Evolutionary conservation across 495 filamentous ascomycete species (phyloP).

Genomic region (Penicillium antarcticum): DNA sequence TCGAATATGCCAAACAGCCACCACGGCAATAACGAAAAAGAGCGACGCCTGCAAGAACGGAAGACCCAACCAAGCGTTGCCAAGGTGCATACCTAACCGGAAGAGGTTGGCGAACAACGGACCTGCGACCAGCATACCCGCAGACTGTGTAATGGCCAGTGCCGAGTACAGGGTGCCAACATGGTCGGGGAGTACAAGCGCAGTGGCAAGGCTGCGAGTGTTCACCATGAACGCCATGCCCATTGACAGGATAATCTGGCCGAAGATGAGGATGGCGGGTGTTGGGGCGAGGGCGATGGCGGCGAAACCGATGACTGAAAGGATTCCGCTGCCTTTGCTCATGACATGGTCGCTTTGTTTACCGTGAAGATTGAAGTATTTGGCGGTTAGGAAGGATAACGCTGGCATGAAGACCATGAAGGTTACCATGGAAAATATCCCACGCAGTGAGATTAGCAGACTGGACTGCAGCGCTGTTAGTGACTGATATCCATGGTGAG

Average conservation of each 20-base stretch:
- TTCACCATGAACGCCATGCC: conserved; percentile 30
- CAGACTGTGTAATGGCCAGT: conserved; percentile 27
- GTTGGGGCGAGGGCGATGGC: conserved; percentile 27
- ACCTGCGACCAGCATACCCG: conserved; percentile 30
- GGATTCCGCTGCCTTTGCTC: conserved; percentile 25
- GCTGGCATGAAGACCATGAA: conserved; percentile 33
- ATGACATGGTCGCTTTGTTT: conserved; percentile 31
- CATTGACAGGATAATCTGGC: conserved; percentile 32
- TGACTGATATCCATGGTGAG: background rate
- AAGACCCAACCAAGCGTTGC: conserved; percentile 30
- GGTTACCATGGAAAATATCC: conserved; percentile 29
- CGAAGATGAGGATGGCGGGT: conserved; percentile 31
- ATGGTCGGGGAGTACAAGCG: conserved; percentile 28
- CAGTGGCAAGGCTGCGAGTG: conserved; percentile 34
- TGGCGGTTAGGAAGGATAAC: conserved; percentile 18
- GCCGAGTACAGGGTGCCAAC: conserved; percentile 35
- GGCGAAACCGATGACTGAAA: conserved; percentile 28
- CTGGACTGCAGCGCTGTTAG: conserved; percentile 28
- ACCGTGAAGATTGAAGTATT: conserved; percentile 23
- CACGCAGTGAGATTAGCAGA: conserved; percentile 38
- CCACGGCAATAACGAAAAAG: conserved; percentile 13
- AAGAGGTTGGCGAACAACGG: conserved; percentile 37
- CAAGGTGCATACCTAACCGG: conserved; percentile 35
- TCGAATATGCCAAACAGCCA: conserved; percentile 14
- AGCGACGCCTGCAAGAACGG: conserved; percentile 29